Evolutionary conservation across 164 flowering plant genomes (phyloP).

Genomic region (Umbellularia californica): DNA sequence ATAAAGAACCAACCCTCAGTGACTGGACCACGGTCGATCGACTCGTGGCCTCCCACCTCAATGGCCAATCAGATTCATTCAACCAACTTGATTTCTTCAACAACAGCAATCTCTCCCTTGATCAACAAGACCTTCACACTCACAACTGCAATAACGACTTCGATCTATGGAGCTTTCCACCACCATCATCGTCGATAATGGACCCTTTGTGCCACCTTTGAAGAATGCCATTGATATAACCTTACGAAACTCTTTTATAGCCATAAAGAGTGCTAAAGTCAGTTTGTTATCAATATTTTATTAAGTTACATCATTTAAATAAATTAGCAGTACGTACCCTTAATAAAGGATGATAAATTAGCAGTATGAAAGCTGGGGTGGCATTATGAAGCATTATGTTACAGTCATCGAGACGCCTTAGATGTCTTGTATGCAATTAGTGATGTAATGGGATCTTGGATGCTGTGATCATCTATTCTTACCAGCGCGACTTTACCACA

Average conservation of each 20-base stretch:
- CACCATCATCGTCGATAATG: constrained; percentile 45
- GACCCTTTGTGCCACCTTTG: constrained; percentile 18
- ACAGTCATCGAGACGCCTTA: constrained; percentile 25
- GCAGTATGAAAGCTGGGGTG: constrained; percentile 19
- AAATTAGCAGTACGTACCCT: too few relatives aligned
- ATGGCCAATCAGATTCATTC: constrained; percentile 37
- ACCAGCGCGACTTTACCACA: neutral
- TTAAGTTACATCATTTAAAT: too few relatives aligned
- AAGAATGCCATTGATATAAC: neutral
- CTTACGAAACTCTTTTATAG: neutral
- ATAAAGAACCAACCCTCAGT: constrained; percentile 8
- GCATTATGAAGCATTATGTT: constrained; percentile 32
- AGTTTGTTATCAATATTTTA: too few relatives aligned
- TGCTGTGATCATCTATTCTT: constrained; percentile 11
- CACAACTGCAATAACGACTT: constrained; percentile 33
- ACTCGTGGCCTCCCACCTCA: constrained; percentile 60
- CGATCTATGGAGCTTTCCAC: constrained; percentile 57
- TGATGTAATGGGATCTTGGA: constrained; percentile 6
- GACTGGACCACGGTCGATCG: constrained; percentile 65
- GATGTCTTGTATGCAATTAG: constrained; percentile 11
- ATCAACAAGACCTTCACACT: constrained; percentile 20
- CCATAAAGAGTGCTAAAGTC: too few relatives aligned
- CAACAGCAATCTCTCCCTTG: constrained; percentile 26
- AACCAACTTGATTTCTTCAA: constrained; percentile 29
- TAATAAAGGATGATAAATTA: too few relatives aligned